Base-by-base conservation (phyloP, 225 moss, liverwort and hornwort species). In the Ulota crispa region DNA sequence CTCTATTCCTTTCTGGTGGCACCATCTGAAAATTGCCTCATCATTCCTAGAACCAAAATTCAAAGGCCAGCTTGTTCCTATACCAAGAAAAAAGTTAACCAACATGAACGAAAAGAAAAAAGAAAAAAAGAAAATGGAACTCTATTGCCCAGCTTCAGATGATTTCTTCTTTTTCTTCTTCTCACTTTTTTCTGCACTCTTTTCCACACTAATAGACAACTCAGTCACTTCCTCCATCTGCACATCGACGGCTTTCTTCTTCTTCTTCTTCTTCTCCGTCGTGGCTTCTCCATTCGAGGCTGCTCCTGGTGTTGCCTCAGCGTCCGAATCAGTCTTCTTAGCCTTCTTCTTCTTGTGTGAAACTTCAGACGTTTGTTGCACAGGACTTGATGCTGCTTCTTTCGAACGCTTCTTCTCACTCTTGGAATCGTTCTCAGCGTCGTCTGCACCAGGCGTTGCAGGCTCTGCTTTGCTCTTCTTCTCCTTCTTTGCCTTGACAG, bases 231-330 rank as follows among this genome's bases (percentile, higher is more conserved):
- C 92, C 64, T 86, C 87, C 81, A 86, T 84, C 83, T 90, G 86
- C 66, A 86, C 83, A 56, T 86, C 90, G 16, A 1, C 64, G 14
- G 87, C 70, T 27, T 61, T 66, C 54, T 93, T 92, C 68, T 92
- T 93, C 39, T 95, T 93, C 82, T 93, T 93, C 87, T 92, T 96
- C 89, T 96, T 92, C 84, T 92, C 86, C 36, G 83, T 91, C 57
- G 92, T 92, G 20, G 64, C 80, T 39, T 85, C 92, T 37, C 88
- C 91, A 23, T 87, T 87, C 53, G 77, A 26, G 4, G 47, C 36
- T 11, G 52, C 26, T 27, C 7, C 31, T 52, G 50, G 19, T 60
- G 60, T 60, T 18, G 36, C 32, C 60, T 79, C 88, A 7, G 54
- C 83, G 27, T 85, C 91, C 20, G 82, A 37, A 3, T 91, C 86